These are phyloP conservation scores for Monascus ruber DNA, from an alignment of 2,329 filamentous ascomycete species.

Conservation along the genomic window DNA sequence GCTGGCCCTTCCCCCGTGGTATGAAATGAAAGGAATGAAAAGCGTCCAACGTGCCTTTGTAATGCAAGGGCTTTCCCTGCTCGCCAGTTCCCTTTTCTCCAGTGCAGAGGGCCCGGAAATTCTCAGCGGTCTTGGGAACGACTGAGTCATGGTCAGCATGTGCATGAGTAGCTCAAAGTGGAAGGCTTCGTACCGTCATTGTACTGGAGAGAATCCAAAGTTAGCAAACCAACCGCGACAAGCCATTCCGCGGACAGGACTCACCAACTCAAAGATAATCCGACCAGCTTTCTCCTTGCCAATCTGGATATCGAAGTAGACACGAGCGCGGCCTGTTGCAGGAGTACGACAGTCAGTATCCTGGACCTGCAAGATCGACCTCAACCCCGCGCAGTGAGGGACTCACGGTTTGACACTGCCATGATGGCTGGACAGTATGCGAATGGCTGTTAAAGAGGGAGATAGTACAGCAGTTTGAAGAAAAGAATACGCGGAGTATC, in stretches of 20 bases:
- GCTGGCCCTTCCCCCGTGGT: not conserved
- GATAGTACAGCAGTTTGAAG: not conserved
- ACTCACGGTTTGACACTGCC: constrained; percentile 27
- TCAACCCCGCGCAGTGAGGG: constrained; percentile 13
- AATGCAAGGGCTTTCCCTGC: constrained; percentile 74
- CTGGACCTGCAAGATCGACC: not conserved
- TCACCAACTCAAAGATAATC: constrained; percentile 72
- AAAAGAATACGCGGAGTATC: not conserved
- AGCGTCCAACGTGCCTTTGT: constrained; percentile 49
- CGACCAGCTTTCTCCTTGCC: constrained; percentile 63
- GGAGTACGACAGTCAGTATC: not conserved
- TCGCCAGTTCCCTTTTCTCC: constrained; percentile 84
- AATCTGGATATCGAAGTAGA: constrained; percentile 89
- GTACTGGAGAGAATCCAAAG: constrained; percentile 24
- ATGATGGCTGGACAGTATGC: constrained; percentile 10
- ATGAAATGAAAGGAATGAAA: not conserved
- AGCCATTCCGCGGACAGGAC: constrained; percentile 14
- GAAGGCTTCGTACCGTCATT: constrained; percentile 32
- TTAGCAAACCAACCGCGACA: not conserved
- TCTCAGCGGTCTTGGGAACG: constrained; percentile 90
- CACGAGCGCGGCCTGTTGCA: constrained; percentile 52
- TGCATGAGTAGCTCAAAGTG: not conserved
- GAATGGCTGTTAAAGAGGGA: not conserved
- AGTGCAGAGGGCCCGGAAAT: constrained; percentile 89
- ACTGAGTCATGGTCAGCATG: constrained; percentile 46